phyloP scores from a whole-genome alignment of 257 asterid species.

The Mitragyna speciosa region DNA sequence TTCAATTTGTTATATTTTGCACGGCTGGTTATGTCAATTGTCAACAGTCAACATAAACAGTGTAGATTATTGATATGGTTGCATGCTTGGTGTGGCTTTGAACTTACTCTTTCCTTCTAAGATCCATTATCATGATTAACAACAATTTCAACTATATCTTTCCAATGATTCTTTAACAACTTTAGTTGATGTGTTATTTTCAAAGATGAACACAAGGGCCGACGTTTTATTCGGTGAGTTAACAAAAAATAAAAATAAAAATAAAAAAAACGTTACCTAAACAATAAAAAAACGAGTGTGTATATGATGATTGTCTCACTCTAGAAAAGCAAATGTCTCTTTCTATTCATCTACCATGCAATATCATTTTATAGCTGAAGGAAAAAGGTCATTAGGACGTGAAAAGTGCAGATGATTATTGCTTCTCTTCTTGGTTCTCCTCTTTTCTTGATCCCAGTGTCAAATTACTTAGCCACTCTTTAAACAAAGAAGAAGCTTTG shows the following conservation, averaged over 20 bases:
- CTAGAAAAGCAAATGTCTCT: slow-evolving; percentile 12
- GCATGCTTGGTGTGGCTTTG: neutral
- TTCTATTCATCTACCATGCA: slow-evolving; percentile 13
- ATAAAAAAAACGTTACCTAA: slow-evolving; percentile 38
- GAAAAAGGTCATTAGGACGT: neutral
- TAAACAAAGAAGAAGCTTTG: neutral
- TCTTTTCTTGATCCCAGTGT: slow-evolving; percentile 1
- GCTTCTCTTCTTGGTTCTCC: slow-evolving; percentile 22
- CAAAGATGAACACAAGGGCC: slow-evolving; percentile 14
- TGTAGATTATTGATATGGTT: neutral
- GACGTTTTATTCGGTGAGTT: neutral
- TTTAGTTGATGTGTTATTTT: slow-evolving; percentile 33
- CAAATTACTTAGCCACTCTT: neutral
- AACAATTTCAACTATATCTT: slow-evolving; percentile 1
- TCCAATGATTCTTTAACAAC: slow-evolving; percentile 23
- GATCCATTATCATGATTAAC: slow-evolving; percentile 2
- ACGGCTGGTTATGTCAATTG: too few relatives aligned
- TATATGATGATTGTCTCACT: slow-evolving; percentile 14
- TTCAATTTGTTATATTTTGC: neutral
- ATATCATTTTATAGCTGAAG: neutral
- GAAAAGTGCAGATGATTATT: neutral
- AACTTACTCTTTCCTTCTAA: neutral
- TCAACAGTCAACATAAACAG: neutral
- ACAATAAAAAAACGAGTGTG: neutral
- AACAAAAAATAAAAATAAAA: slow-evolving; percentile 18